A percentile compares a stretch with the other conserved stretches of the same genome.
phyloP scores from a whole-genome alignment of 164 flowering plant species.

The Berberis thunbergii region DNA sequence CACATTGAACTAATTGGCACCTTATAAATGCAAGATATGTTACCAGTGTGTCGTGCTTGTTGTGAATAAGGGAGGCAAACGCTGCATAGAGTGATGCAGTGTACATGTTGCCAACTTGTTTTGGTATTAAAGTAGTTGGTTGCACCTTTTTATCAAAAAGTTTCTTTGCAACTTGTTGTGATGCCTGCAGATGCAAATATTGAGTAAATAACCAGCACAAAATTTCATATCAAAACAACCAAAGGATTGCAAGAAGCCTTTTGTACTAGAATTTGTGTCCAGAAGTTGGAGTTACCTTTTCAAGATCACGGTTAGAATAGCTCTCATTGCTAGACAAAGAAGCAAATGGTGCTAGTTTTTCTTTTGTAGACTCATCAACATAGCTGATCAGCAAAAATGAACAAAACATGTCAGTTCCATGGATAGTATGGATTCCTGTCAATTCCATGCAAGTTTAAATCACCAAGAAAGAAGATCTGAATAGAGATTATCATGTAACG shows the following conservation, averaged over 20 bases:
- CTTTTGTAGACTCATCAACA: slow-evolving; percentile 62
- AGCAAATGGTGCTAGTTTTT: slow-evolving; percentile 68
- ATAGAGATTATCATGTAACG: background rate
- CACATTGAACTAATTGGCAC: background rate
- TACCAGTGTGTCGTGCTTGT: slow-evolving; percentile 67
- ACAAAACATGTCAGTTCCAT: too few species aligned
- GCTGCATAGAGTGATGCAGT: slow-evolving; percentile 99
- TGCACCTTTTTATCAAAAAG: slow-evolving; percentile 74
- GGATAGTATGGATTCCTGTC: too few species aligned
- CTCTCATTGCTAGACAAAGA: slow-evolving; percentile 65
- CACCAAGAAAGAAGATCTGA: too few species aligned
- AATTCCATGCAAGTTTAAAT: too few species aligned
- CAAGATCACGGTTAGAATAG: slow-evolving; percentile 90
- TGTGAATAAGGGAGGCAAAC: slow-evolving; percentile 78
- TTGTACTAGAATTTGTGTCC: background rate
- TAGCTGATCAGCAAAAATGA: slow-evolving; percentile 33
- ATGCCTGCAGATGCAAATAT: slow-evolving; percentile 32
- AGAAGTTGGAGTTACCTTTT: slow-evolving; percentile 49
- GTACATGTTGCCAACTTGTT: slow-evolving; percentile 99
- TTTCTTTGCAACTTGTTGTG: slow-evolving; percentile 79
- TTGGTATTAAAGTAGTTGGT: slow-evolving; percentile 84
- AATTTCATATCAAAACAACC: too few species aligned
- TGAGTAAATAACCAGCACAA: slow-evolving; percentile 4
- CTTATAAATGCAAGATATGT: background rate
- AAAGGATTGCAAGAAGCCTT: background rate